Percentiles rank a stretch among this genome's conserved stretches.
Conservation (phyloP, 495 filamentous ascomycete species). For the Podospora fimiseda region DNA sequence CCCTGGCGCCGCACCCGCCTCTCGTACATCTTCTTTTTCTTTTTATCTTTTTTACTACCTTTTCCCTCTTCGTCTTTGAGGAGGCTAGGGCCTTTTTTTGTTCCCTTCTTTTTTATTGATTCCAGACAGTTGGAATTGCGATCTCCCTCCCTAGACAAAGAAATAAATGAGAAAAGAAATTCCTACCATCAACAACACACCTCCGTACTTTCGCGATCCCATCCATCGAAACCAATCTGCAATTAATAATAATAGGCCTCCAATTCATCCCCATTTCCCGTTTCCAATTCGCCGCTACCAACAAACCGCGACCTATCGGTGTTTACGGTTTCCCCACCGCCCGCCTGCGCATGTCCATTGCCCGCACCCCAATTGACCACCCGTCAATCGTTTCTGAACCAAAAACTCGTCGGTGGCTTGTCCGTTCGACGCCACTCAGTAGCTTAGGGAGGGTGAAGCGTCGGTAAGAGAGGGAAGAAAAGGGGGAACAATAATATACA, state of each 20-base stretch:
- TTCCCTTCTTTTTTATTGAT: background rate
- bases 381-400: background rate
- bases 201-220: too few relatives aligned
- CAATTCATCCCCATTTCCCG: background rate
- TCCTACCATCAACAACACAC: too few relatives aligned
- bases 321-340: background rate
- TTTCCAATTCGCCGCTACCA: background rate
- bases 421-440: constrained; percentile 4
- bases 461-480: constrained; percentile 3
- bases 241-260: background rate
- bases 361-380: background rate
- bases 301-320: background rate
- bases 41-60: background rate
- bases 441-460: background rate
- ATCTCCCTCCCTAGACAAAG: too few relatives aligned
- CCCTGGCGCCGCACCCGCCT: constrained; percentile 8
- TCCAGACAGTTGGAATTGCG: background rate
- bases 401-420: constrained; percentile 3
- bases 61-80: background rate
- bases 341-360: background rate
- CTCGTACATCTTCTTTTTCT: background rate
- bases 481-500: background rate
- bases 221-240: background rate
- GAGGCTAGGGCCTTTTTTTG: background rate
- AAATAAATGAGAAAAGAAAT: too few relatives aligned